Evolutionary conservation across 2,329 filamentous ascomycete genomes (phyloP), one percentile per base, ranked within the genome.

Genomic region (Ophiocordyceps camponoti-saundersi): DNA sequence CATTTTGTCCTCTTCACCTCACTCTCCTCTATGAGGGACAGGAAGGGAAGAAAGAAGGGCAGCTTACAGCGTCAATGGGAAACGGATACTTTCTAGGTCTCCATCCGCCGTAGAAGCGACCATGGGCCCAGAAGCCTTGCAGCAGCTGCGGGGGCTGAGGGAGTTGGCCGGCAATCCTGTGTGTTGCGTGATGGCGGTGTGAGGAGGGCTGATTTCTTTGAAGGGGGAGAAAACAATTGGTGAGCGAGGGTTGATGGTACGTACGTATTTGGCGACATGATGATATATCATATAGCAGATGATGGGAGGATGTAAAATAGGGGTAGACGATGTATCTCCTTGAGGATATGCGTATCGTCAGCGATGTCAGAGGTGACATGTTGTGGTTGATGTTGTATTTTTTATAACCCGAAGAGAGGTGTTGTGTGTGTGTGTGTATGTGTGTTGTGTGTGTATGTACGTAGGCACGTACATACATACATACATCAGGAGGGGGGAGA

Each of bases 81-180:
- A 83, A 77, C 64, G 85, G 70, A 61, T 90, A 90, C 54, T 80
- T 77, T 47, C 80, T 80, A 54, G 68, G 73, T 51, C 74, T 73
- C 61, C 72, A 86, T 22, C 72, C 74, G 58, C 84, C 80, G 59
- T 86, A 90, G 51, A 69, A 69, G 47, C 85, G 75, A 20, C 77
- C 81, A 63, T 88, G 80, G 59, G 85, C 80, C 55, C 61, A 63
- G 48, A 55, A 59, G 1, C 61, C 61, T 47, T 56, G 54, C n/a
- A 44, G 30, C 22, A 23, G 20, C 32, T 39, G 45, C 22, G 22
- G 18, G 10, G 23, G 13, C 13, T 36, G 44, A 3, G 40, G 20
- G 21, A 21, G 29, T n/a, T 44, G 43, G 18, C 43, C 26, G 5
- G 43, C n/a, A 6, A 42, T 23, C 21, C 40, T 42, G 40, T 16